Conservation (phyloP, 352 stramenopile genomes). For the Globisporangium perplexum region DNA sequence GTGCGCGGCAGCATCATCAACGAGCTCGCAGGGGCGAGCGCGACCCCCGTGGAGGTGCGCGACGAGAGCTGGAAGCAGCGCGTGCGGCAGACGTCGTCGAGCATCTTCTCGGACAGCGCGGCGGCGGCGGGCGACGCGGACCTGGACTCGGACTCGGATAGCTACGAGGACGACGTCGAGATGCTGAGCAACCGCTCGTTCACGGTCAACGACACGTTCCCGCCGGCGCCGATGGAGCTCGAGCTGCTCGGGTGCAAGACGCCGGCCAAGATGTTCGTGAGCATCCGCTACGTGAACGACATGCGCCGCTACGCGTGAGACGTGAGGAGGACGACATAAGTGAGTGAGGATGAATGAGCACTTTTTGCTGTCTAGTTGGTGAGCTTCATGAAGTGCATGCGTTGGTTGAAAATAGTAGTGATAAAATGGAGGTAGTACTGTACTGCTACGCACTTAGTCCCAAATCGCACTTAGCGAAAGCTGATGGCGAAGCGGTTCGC, state of each 20-base stretch:
- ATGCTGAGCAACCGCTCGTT: conserved; percentile 53
- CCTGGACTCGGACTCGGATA: conserved; percentile 37
- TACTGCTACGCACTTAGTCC: too few relatives aligned
- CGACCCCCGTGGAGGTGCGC: conserved; percentile 42
- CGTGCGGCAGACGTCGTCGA: conserved; percentile 30
- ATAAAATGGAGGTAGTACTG: neutral
- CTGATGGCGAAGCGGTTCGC: conserved; percentile 14
- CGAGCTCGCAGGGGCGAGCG: conserved; percentile 39
- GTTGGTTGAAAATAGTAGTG: neutral
- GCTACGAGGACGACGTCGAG: conserved; percentile 61
- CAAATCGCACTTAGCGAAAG: neutral
- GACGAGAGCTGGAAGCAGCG: conserved; percentile 66
- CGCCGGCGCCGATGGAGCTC: conserved; percentile 40
- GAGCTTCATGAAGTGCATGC: too few relatives aligned
- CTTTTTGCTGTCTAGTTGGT: too few relatives aligned
- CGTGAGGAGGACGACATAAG: neutral
- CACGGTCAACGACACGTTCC: conserved; percentile 41
- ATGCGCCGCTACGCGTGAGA: conserved; percentile 70
- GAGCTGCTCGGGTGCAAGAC: conserved; percentile 42
- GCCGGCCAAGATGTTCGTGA: conserved; percentile 65
- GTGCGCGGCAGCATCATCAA: conserved; percentile 77
- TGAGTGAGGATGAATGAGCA: too few relatives aligned
- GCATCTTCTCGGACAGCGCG: conserved; percentile 26
- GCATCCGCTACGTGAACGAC: conserved; percentile 85
- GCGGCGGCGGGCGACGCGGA: conserved; percentile 19